phyloP scores from a whole-genome alignment of 2,329 filamentous ascomycete species.

The Pseudonectria buxi region DNA sequence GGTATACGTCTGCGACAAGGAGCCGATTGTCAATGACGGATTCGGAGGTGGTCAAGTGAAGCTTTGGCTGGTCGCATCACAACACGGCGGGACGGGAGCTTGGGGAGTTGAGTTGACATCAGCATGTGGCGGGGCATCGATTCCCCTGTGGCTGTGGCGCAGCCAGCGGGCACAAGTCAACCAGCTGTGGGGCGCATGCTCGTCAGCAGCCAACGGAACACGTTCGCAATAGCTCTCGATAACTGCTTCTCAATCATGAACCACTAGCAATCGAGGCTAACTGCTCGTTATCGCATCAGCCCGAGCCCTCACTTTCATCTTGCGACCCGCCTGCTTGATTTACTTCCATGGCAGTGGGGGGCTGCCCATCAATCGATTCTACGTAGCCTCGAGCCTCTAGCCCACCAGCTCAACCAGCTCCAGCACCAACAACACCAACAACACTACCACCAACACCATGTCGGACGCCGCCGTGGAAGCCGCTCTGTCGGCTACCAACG shows the following conservation, averaged over 20 bases:
- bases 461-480: conserved; percentile 26
- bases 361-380: conserved; percentile 13
- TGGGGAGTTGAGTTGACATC: conserved; percentile 13
- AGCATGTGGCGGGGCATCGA: conserved; percentile 16
- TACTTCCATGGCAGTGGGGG: conserved; percentile 6
- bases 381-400: conserved; percentile 5
- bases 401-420: conserved; percentile 2
- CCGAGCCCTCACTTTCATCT: conserved; percentile 3
- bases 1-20: conserved; percentile 1
- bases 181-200: conserved; percentile 12
- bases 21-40: conserved; percentile 6
- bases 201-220: conserved; percentile 17
- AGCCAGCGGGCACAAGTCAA: conserved; percentile 19
- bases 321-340: conserved; percentile 3
- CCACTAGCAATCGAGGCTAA: conserved; percentile 7
- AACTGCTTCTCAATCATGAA: conserved; percentile 4
- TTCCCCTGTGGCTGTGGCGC: conserved; percentile 13
- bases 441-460: conserved; percentile 19
- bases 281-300: conserved; percentile 6
- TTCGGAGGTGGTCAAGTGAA: conserved; percentile 3
- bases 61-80: no score
- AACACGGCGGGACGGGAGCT: no score
- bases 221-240: conserved; percentile 12
- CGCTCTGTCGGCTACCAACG: conserved; percentile 16
- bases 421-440: conserved; percentile 14